Base-by-base conservation (phyloP, 2,329 filamentous ascomycete species). In the Colletotrichum eleusines region DNA sequence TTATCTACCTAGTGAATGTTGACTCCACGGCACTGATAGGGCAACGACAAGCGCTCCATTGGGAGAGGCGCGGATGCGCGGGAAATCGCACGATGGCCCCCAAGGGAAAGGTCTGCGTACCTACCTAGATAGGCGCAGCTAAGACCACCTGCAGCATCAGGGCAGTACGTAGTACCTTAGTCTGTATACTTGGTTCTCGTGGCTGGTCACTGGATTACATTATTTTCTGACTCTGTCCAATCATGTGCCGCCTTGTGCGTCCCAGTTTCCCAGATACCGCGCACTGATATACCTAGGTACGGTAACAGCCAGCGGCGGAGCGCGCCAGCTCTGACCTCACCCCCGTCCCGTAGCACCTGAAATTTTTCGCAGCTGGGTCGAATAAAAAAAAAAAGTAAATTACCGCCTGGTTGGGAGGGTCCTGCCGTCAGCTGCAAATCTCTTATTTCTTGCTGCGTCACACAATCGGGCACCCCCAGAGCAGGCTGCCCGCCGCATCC, bases 271-370 rank as follows among this genome's bases (percentile, higher is more conserved):
- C 11, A 48, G 18, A n/a, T 44, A 44, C 40, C 40, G 8, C n/a
- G n/a, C n/a, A n/a, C n/a, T n/a, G 12, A 8, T 35, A 20, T 42
- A 20, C 18, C 40, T 35, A 60, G 18, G 40, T 20, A 38, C 12
- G 18, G 18, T 8, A 44, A 20, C 6, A 38, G 23, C 48, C 16
- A 26, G 40, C 62, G 48, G 62, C 62, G 67, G 63, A 70, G 50
- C 68, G 68, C 68, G 63, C 68, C 66, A 58, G 62, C 68, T 70
- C 58, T 71, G 68, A 71, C 68, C 68, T 71, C 68, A 71, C 68
- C 68, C 68, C 68, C 31, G 31, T 33, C 4, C 38, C 63, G 64
- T 58, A 63, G 58, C 64, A 71, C 64, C 64, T 71, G 64, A 71
- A 71, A 71, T 71, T 71, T 71, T 71, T 51, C 67, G 68, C 68